A percentile compares a stretch with the other conserved stretches of the same genome.
Conservation (phyloP, 176 grass and related monocot genomes). For the Miscanthus lutarioriparius region DNA sequence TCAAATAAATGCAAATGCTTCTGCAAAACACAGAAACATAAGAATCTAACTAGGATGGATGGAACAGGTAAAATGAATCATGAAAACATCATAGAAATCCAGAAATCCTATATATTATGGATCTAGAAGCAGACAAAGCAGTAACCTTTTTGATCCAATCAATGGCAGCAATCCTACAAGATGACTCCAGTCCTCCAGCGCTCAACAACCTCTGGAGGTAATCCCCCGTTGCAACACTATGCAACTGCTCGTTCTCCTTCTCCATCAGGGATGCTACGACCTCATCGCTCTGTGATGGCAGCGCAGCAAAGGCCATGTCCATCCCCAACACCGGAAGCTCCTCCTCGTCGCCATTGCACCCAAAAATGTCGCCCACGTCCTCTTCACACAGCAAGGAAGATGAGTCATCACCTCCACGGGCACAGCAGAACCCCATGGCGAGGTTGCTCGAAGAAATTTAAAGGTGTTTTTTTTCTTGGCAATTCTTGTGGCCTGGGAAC, state of each 20-base stretch:
- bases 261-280: conserved; percentile 50
- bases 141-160: conserved; percentile 89
- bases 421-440: conserved; percentile 30
- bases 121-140: not conserved
- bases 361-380: conserved; percentile 35
- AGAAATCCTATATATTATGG: not conserved
- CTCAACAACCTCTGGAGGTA: conserved; percentile 62
- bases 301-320: conserved; percentile 19
- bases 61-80: not conserved
- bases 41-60: not conserved
- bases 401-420: conserved; percentile 6
- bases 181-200: conserved; percentile 49
- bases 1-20: not conserved
- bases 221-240: not conserved
- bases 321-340: conserved; percentile 5
- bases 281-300: conserved; percentile 56
- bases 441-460: conserved; percentile 8
- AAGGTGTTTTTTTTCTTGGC: not conserved
- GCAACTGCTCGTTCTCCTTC: conserved; percentile 67
- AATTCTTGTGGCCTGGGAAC: conserved; percentile 19
- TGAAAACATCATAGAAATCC: not conserved
- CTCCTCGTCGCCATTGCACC: conserved; percentile 26
- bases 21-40: not conserved
- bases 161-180: conserved; percentile 60
- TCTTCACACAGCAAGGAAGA: conserved; percentile 50